Percentiles rank a stretch among this genome's conserved stretches.
Evolutionary conservation across 1,284 basidiomycete species (phyloP).

Genomic region (Afroboletus lepidellus): DNA sequence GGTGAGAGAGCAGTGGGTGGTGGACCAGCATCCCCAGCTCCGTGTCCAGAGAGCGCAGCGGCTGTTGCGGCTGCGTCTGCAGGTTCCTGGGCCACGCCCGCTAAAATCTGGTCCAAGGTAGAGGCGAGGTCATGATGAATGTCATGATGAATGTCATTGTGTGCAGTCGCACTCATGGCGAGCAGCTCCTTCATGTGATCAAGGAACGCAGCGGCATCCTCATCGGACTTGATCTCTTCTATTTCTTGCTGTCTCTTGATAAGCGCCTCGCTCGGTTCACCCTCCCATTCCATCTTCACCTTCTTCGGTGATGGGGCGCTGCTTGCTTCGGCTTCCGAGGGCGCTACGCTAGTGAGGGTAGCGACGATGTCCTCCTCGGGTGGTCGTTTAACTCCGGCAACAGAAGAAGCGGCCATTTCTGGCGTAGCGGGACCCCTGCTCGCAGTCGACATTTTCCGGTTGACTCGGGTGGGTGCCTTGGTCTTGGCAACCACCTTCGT

Average conservation of each 20-base stretch:
- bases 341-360: slow-evolving; percentile 22
- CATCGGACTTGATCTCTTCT: slow-evolving; percentile 62
- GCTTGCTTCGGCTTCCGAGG: slow-evolving; percentile 39
- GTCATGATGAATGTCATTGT: slow-evolving; percentile 47
- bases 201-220: slow-evolving; percentile 61
- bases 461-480: slow-evolving; percentile 38
- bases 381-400: slow-evolving; percentile 48
- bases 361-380: slow-evolving; percentile 55
- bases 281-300: slow-evolving; percentile 67
- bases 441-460: slow-evolving; percentile 48
- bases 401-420: slow-evolving; percentile 27
- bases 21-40: slow-evolving; percentile 30
- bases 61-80: slow-evolving; percentile 34
- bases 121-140: slow-evolving; percentile 58
- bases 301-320: slow-evolving; percentile 70
- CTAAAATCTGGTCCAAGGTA: slow-evolving; percentile 60
- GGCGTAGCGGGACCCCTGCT: slow-evolving; percentile 38
- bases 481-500: slow-evolving; percentile 46
- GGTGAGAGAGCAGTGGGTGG: slow-evolving; percentile 38
- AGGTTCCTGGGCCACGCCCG: slow-evolving; percentile 46
- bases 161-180: slow-evolving; percentile 46
- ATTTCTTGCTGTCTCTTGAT: slow-evolving; percentile 53
- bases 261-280: slow-evolving; percentile 50
- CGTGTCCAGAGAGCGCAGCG: slow-evolving; percentile 32
- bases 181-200: slow-evolving; percentile 62